Percentiles rank a stretch among this genome's conserved stretches.
Evolutionary conservation across 2,329 filamentous ascomycete species (phyloP).

Genomic region (Fusarium sp.): DNA sequence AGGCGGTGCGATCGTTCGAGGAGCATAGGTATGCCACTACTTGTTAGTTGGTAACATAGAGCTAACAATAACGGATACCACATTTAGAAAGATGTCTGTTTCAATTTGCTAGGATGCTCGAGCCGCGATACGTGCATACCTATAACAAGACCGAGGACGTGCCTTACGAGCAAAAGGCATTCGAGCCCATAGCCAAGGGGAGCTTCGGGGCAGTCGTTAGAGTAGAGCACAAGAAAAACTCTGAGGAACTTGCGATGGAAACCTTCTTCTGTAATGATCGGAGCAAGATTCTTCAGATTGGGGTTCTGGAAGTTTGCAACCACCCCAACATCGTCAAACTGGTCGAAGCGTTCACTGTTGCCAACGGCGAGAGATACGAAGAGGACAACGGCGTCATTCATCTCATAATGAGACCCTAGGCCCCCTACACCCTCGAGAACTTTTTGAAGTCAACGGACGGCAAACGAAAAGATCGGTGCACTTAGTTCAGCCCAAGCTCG

Average conservation of each 20-base stretch:
- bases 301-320: neutral
- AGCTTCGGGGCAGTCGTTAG: neutral
- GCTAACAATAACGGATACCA: neutral
- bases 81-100: neutral
- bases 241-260: neutral
- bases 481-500: neutral
- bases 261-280: neutral
- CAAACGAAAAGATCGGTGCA: neutral
- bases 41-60: neutral
- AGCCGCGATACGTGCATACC: neutral
- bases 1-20: neutral
- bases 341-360: neutral
- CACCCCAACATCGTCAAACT: neutral
- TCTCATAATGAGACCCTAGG: neutral
- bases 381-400: neutral
- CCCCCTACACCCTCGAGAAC: neutral
- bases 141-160: neutral
- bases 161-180: neutral
- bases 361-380: neutral
- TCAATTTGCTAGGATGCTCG: neutral
- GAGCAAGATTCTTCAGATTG: neutral
- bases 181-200: neutral
- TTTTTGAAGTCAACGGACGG: neutral
- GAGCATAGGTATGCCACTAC: neutral
- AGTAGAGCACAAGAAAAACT: neutral